Percentiles rank a stretch among this genome's conserved stretches.
phyloP scores from a whole-genome alignment of 179 eudicot genomes.

The Silene vulgaris region DNA sequence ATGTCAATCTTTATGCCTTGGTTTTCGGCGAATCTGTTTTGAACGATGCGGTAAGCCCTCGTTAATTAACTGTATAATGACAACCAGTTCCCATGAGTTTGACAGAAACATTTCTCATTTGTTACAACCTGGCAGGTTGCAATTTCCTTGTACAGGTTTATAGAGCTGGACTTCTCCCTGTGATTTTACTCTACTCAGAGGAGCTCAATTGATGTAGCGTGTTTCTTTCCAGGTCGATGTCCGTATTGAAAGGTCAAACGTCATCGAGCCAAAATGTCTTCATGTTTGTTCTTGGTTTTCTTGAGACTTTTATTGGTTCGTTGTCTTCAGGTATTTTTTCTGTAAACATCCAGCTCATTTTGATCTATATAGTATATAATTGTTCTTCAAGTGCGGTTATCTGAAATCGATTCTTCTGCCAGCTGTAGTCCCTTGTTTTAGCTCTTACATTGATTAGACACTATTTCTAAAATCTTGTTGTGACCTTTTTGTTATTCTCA shows the following conservation, averaged over 20 bases:
- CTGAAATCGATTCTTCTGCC: neutral
- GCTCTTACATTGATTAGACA: conserved; percentile 6
- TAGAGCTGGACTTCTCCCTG: conserved; percentile 15
- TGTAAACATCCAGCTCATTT: neutral
- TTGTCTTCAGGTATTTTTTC: conserved; percentile 79
- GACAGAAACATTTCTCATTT: conserved; percentile 23
- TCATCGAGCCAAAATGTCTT: conserved; percentile 66
- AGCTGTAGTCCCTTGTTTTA: neutral
- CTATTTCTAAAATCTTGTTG: neutral
- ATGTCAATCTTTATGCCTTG: conserved; percentile 90
- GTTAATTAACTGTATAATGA: conserved; percentile 19
- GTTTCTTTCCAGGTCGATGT: conserved; percentile 73
- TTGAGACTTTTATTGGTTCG: conserved; percentile 96
- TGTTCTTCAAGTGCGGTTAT: conserved; percentile 11
- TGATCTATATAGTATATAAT: neutral
- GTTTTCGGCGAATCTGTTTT: conserved; percentile 99
- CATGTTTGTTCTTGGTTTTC: conserved; percentile 66
- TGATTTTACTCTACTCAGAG: conserved; percentile 10
- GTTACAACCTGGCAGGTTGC: conserved; percentile 71
- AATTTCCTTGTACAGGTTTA: conserved; percentile 93
- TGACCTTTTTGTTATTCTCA: neutral
- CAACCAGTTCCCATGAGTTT: conserved; percentile 25
- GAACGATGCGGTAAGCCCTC: conserved; percentile 85
- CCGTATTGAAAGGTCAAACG: conserved; percentile 56
- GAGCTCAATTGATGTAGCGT: conserved; percentile 5